These are phyloP conservation scores for Mycena capillaripes DNA, from an alignment of 768 basidiomycete species.

Conservation along the genomic window DNA sequence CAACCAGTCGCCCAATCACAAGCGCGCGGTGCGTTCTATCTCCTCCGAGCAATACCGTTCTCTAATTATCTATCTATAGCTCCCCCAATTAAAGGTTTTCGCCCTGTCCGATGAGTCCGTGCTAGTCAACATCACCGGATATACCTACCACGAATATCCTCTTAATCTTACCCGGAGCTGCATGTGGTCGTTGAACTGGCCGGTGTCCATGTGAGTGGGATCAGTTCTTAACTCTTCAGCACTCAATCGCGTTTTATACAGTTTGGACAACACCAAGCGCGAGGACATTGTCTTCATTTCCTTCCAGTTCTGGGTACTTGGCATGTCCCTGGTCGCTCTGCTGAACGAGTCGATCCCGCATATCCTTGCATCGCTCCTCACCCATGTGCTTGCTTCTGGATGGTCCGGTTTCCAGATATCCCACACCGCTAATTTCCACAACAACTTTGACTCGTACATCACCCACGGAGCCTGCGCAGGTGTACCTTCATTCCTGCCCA, in stretches of 20 bases:
- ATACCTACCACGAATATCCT: conserved; percentile 49
- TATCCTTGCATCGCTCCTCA: conserved; percentile 79
- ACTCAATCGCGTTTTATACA: conserved; percentile 42
- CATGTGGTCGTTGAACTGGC: conserved; percentile 77
- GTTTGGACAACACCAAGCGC: conserved; percentile 79
- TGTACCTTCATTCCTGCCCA: conserved; percentile 64
- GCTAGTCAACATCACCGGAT: conserved; percentile 48
- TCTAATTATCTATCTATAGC: neutral
- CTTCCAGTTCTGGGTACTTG: conserved; percentile 87
- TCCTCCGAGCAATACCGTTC: neutral
- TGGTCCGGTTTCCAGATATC: conserved; percentile 81
- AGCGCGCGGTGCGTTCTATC: conserved; percentile 6
- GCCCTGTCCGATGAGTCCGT: conserved; percentile 35
- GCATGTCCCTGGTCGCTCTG: conserved; percentile 80
- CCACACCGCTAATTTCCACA: conserved; percentile 70
- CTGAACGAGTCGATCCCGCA: conserved; percentile 88
- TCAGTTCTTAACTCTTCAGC: neutral
- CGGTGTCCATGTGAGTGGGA: conserved; percentile 70
- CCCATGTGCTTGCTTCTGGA: conserved; percentile 78
- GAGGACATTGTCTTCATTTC: conserved; percentile 84
- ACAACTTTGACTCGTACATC: conserved; percentile 67
- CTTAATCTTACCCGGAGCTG: conserved; percentile 63
- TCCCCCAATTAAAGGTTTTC: conserved; percentile 35
- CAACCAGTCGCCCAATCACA: neutral
- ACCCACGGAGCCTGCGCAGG: conserved; percentile 75